Conservation (phyloP, 805 yeast species). For the Lachancea thermotolerans region DNA sequence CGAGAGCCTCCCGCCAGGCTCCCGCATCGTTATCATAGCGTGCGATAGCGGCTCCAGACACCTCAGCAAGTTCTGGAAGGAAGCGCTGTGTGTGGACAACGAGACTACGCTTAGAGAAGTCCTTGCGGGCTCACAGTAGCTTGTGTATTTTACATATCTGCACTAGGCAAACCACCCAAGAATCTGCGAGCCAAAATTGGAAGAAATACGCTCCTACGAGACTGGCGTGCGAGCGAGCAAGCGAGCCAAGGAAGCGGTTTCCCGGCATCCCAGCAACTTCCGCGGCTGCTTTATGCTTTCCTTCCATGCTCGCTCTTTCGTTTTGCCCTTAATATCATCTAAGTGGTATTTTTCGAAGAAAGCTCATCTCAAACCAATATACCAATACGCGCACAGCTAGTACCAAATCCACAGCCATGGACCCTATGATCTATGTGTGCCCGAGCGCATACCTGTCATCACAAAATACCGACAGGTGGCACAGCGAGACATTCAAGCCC, state of each 20-base stretch:
- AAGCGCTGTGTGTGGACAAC: conserved; percentile 39
- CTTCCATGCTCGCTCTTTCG: too few species aligned
- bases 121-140: conserved; percentile 6
- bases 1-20: conserved; percentile 44
- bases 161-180: too few species aligned
- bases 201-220: too few species aligned
- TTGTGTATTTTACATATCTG: not conserved
- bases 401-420: conserved; percentile 10
- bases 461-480: conserved; percentile 14
- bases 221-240: too few species aligned
- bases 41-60: conserved; percentile 93
- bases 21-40: conserved; percentile 72
- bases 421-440: conserved; percentile 23
- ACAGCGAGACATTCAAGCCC: conserved; percentile 16
- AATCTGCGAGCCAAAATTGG: too few species aligned
- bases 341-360: too few species aligned
- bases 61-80: conserved; percentile 85
- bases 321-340: too few species aligned
- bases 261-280: too few species aligned
- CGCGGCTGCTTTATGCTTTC: too few species aligned
- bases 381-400: too few species aligned
- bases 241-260: not conserved
- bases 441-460: conserved; percentile 22
- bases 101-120: conserved; percentile 33
- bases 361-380: not conserved